Evolutionary conservation across 202 grass and related monocot genomes (phyloP), one percentile per base, ranked within the genome.

Genomic region (Carex arenaria): DNA sequence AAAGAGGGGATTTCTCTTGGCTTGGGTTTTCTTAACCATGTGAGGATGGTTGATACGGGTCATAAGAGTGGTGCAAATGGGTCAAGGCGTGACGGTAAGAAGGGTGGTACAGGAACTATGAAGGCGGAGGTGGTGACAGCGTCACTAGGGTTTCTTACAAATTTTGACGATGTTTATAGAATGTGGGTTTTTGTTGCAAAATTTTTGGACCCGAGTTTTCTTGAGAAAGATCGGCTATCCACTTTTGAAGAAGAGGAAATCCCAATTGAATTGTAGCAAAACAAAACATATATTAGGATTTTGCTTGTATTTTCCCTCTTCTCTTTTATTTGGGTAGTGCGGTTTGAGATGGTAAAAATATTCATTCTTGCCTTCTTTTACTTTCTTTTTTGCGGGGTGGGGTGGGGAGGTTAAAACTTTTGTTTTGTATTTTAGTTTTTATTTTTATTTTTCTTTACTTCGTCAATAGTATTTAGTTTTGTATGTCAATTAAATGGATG

Each of bases 131-230:
- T 95, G 6, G 85, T 95, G 52, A 99, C 96, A 26, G 96, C 93
- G 75, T 99, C 96, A 32, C 91, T 99, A 88, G 96, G 96, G 26
- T 99, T 95, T 80, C 91, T 99, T 68, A 95, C 96, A 80, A 95
- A 95, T 86, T 99, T 95, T 81, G 93, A 94, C 61, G 96, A 99
- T 88, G 96, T 95, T 60, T 99, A 99, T 85, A 93, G 64, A 74
- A 80, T 95, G 79, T 99, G 96, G 96, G 91, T 86, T 80, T 99
- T 99, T 68, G 85, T 94, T 80, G 91, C 96, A 9, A 95, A 92
- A 85, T 99, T 99, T 92, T 86, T 99, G 38, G 91, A 99, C 72
- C 73, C 89, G 10, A 79, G 83, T 60, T 99, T 95, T 84, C 54
- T 90, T 87, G 89, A 99, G 62, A 86, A 89, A 78, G 91, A 95